Evolutionary conservation across 176 grass and related monocot species (phyloP).

Genomic region (Panicum miliaceum): DNA sequence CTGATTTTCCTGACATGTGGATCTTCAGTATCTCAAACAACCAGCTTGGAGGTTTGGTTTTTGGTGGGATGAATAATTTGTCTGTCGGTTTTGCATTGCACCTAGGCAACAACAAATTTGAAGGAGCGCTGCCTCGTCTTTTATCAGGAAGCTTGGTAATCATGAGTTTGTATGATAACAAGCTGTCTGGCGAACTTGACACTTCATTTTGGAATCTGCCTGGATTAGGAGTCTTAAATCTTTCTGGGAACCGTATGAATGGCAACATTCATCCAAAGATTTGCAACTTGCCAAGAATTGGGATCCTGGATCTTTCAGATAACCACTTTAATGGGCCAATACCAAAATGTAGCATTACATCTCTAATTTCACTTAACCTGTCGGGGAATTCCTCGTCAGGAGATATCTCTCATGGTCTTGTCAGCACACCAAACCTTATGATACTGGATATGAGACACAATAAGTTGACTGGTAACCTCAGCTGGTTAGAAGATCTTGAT

Average conservation of each 20-base stretch:
- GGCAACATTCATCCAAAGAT: slow-evolving; percentile 6
- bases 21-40: slow-evolving; percentile 36
- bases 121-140: neutral
- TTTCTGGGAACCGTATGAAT: slow-evolving; percentile 9
- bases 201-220: slow-evolving; percentile 9
- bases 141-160: neutral
- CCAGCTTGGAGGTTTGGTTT: slow-evolving; percentile 25
- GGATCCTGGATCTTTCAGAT: slow-evolving; percentile 1
- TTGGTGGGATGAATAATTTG: slow-evolving; percentile 1
- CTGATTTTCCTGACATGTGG: neutral
- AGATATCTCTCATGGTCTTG: neutral
- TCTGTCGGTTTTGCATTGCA: neutral
- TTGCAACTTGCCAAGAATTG: neutral
- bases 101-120: neutral
- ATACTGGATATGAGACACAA: slow-evolving; percentile 11
- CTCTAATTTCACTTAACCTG: neutral
- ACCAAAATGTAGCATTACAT: neutral
- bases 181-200: slow-evolving; percentile 9
- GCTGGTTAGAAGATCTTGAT: neutral
- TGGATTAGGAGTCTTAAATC: neutral
- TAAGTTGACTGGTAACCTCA: slow-evolving; percentile 12
- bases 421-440: neutral
- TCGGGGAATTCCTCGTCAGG: slow-evolving; percentile 20
- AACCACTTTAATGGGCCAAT: neutral
- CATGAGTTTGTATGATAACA: slow-evolving; percentile 5